A percentile compares a stretch with the other conserved stretches of the same genome.
Conservation (phyloP, 306 rosid species). For the Notholithocarpus densiflorus region DNA sequence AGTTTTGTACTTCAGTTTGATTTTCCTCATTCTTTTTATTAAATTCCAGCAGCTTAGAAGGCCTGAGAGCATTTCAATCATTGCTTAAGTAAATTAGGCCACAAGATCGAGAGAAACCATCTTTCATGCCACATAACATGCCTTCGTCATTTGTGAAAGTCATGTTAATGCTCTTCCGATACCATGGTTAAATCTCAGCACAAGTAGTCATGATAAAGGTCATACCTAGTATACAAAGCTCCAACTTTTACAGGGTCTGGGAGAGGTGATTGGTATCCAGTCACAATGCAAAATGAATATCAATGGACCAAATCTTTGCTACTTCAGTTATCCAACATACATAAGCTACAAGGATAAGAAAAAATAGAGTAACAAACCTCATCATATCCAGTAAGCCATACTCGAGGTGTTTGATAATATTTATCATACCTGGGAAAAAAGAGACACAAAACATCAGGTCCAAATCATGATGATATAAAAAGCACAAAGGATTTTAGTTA, state of each 20-base stretch:
- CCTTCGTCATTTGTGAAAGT: background rate
- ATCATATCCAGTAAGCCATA: constrained; percentile 98
- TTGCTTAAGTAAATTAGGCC: background rate
- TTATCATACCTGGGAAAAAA: constrained; percentile 71
- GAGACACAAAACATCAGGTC: constrained; percentile 72
- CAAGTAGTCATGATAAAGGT: no score
- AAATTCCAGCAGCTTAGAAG: background rate
- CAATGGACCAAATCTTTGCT: background rate
- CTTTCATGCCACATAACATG: background rate
- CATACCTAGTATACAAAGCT: no score
- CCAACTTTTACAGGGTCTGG: no score
- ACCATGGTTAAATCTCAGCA: background rate
- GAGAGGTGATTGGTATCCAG: background rate
- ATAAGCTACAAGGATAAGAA: background rate
- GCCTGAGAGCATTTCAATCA: background rate
- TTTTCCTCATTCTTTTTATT: background rate
- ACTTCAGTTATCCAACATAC: background rate
- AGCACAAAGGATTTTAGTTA: background rate
- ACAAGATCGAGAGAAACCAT: background rate
- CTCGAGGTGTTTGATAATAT: constrained; percentile 97
- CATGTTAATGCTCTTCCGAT: background rate
- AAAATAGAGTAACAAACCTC: constrained; percentile 63
- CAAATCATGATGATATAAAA: constrained; percentile 73
- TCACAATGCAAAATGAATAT: background rate
- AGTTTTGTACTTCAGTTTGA: background rate